Evolutionary conservation across 2,329 filamentous ascomycete species (phyloP).

Genomic region (Curvularia hawaiiensis): DNA sequence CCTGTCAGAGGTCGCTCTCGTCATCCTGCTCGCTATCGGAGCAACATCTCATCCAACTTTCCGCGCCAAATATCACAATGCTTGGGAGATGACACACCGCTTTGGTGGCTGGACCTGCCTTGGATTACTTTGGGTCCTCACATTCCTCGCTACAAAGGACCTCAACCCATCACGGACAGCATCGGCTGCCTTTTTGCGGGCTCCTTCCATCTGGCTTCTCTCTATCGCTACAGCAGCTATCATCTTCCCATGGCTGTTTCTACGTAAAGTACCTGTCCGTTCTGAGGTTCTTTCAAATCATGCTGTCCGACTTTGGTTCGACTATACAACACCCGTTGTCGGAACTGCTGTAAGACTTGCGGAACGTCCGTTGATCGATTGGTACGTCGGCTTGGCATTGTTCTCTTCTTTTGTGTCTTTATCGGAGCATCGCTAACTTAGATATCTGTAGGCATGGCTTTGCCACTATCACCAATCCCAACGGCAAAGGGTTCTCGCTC

Average conservation of each 20-base stretch:
- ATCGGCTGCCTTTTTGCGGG: conserved; percentile 29
- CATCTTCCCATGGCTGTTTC: conserved; percentile 74
- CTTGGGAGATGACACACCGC: conserved; percentile 45
- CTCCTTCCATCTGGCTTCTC: conserved; percentile 69
- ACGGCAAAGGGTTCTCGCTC: conserved; percentile 41
- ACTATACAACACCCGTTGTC: conserved; percentile 41
- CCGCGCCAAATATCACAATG: conserved; percentile 40
- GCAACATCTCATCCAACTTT: conserved; percentile 38
- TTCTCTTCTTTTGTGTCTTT: neutral
- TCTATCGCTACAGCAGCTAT: conserved; percentile 68
- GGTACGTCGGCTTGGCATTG: conserved; percentile 8
- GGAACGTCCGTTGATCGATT: conserved; percentile 40
- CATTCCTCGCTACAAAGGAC: conserved; percentile 35
- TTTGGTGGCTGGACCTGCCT: conserved; percentile 46
- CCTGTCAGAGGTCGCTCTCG: conserved; percentile 37
- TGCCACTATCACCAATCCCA: conserved; percentile 45
- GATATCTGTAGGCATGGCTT: conserved; percentile 37
- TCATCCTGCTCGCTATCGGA: conserved; percentile 38
- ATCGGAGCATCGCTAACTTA: neutral
- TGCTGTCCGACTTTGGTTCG: conserved; percentile 69
- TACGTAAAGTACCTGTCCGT: conserved; percentile 70
- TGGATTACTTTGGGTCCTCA: conserved; percentile 41
- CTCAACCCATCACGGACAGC: conserved; percentile 22
- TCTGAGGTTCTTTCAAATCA: conserved; percentile 74
- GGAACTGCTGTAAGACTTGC: conserved; percentile 41